Evolutionary conservation across 192 early-diverging fungal species (phyloP).

Genomic region (Coemansia biformis): DNA sequence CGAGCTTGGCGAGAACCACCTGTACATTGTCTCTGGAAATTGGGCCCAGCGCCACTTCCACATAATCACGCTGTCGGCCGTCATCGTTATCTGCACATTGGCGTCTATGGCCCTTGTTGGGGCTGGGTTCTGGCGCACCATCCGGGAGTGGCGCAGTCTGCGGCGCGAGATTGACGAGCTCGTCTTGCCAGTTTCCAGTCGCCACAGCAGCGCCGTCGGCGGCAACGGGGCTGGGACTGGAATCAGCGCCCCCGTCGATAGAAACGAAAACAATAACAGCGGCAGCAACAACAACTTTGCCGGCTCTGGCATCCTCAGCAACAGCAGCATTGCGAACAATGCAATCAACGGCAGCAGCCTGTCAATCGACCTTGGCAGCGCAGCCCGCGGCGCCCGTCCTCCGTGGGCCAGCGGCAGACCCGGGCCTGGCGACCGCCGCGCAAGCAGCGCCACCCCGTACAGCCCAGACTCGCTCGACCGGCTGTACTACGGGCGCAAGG

Average conservation of each 20-base stretch:
- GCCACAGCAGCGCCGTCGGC: too few relatives aligned
- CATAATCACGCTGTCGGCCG: constrained; percentile 43
- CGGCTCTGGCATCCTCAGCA: too few relatives aligned
- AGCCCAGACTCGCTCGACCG: constrained; percentile 47
- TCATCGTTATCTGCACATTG: constrained; percentile 45
- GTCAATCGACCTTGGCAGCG: constrained; percentile 9
- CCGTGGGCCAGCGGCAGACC: neutral
- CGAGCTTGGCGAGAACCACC: constrained; percentile 30
- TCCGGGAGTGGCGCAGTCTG: constrained; percentile 48
- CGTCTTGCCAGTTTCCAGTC: constrained; percentile 48
- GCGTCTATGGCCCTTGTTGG: constrained; percentile 47
- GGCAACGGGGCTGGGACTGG: too few relatives aligned
- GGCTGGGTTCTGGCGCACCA: constrained; percentile 48
- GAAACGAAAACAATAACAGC: too few relatives aligned
- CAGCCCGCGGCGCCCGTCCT: neutral
- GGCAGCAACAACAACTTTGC: too few relatives aligned
- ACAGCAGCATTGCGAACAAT: too few relatives aligned
- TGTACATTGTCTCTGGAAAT: constrained; percentile 48
- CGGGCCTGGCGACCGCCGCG: neutral
- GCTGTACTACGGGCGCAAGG: constrained; percentile 49
- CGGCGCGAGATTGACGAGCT: constrained; percentile 40
- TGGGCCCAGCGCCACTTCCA: constrained; percentile 47
- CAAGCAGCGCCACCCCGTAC: constrained; percentile 5
- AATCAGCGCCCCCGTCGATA: too few relatives aligned
- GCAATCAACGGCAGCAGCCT: constrained; percentile 9